Base-by-base conservation (phyloP, 345 rosid species). In the Citrus mangshanensis region DNA sequence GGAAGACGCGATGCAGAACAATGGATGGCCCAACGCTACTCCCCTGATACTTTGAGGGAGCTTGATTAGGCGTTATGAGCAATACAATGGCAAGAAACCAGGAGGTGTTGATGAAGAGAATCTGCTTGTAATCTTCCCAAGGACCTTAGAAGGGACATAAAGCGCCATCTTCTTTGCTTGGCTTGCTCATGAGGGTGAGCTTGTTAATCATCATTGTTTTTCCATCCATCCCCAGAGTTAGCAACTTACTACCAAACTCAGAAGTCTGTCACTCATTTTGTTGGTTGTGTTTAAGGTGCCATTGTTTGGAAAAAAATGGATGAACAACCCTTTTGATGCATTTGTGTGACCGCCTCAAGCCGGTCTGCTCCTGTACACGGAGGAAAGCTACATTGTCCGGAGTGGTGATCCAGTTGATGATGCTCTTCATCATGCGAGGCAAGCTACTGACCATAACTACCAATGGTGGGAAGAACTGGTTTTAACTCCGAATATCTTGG, bases 401-500 rank as follows among this genome's bases (percentile, higher is more conserved):
- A 95, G 94, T 81, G 99, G 98, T 81, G 98, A 94, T 42, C 97
- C 97, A 0, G 95, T 94, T 18, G 97, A 89, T 18, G 97, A 96
- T 96, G 99, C 89, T 94, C 71, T 94, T 96, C 74, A 87, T 96
- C 58, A 94, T 93, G 94, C 93, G 95, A n/a, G 99, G 99, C 32
- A 87, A 86, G 87, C 89, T 96, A 63, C 74, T 87, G 79, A 90
- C 95, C 1, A 80, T 84, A 19, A 91, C 95, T 37, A 89, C 95
- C 25, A 91, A 93, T 34, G 97, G 97, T 59, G 97, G 97, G n/a
- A 83, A 90, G 95, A 84, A 90, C 92, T 0, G 97, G 94, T 77
- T 90, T 92, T 80, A 90, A 92, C 81, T 89, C 93, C 1, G 96
- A 86, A 40, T 79, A 90, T 81, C 92, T 95, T 9, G 86, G 90